Evolutionary conservation across 1,139 yeast genomes (phyloP), one percentile per base, ranked within the genome.

Genomic region (Blastobotrys proliferans): DNA sequence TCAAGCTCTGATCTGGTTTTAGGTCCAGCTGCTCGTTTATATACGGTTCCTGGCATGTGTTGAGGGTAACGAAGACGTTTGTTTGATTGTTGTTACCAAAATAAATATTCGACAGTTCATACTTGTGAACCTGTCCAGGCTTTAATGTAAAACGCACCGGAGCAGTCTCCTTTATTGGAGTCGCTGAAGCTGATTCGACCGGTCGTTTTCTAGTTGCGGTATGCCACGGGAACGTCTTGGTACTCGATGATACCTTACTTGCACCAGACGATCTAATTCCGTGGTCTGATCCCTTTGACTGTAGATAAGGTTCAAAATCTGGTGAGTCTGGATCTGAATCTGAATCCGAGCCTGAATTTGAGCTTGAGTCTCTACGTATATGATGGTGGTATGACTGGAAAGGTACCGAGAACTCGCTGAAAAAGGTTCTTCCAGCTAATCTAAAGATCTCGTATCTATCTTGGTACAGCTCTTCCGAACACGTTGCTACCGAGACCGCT

Each of bases 41-140:
- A 21, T 31, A 38, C 14, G 54, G 53, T 29, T 50, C 49, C 8
- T 35, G 34, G 42, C 59, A 52, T 14, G 52, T 42, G 35, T 54
- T 55, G 30, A 56, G 34, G 2, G 60, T 54, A 17, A 51, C 39
- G 35, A 29, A 57, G 6, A 52, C 49, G 10, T 40, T 33, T 1
- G 40, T 40, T 21, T 14, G 28, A 19, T 31, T 31, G 13, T 35
- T 27, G 4, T 10, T 25, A 9, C 25, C 14, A 3, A 14, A 11
- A 3, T 35, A 13, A 21, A 45, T 28, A 13, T 38, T 45, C 9
- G 43, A 29, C 40, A 58, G 39, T 24, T 46, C 44, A 43, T 62
- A 63, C 21, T 42, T 47, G 32, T 57, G 61, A 6, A 50, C 45
- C 18, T 58, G 56, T n/a, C 61, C 61, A 3, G 64, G 51, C 6